Conservation (phyloP, 495 filamentous ascomycete genomes). For the Lophium mytilinum region DNA sequence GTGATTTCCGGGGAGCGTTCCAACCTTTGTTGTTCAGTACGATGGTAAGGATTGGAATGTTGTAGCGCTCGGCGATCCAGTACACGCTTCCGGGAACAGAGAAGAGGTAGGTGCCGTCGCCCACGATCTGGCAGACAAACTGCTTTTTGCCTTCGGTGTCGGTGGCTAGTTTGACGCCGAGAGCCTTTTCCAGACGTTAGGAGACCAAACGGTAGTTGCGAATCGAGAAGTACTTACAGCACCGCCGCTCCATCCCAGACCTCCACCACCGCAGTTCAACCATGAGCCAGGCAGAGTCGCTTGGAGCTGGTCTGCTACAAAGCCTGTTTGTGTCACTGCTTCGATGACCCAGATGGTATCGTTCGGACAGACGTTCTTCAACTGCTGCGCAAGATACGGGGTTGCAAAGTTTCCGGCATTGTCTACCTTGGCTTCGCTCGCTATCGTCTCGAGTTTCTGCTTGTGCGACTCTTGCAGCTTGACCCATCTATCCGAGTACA, state of each 20-base stretch:
- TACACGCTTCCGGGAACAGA: slow-evolving; percentile 81
- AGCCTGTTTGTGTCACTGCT: slow-evolving; percentile 73
- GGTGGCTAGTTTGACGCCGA: slow-evolving; percentile 78
- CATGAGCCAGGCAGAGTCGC: slow-evolving; percentile 69
- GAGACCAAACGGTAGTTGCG: background rate
- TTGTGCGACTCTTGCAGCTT: slow-evolving; percentile 52
- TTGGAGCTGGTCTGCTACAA: slow-evolving; percentile 75
- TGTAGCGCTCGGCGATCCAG: slow-evolving; percentile 82
- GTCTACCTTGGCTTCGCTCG: slow-evolving; percentile 44
- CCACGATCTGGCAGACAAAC: slow-evolving; percentile 89
- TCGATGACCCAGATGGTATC: slow-evolving; percentile 77
- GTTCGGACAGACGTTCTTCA: slow-evolving; percentile 57
- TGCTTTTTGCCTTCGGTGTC: slow-evolving; percentile 60
- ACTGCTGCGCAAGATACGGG: slow-evolving; percentile 57
- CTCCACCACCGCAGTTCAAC: slow-evolving; percentile 92
- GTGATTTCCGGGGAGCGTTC: slow-evolving; percentile 33
- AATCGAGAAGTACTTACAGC: slow-evolving; percentile 29
- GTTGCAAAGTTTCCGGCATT: slow-evolving; percentile 60
- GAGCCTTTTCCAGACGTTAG: slow-evolving; percentile 30
- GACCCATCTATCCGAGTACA: slow-evolving; percentile 42
- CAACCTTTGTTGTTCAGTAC: slow-evolving; percentile 87
- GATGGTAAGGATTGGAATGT: slow-evolving; percentile 82
- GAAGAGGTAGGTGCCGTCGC: slow-evolving; percentile 88
- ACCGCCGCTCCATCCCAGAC: slow-evolving; percentile 92
- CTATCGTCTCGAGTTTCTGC: slow-evolving; percentile 51